These are phyloP conservation scores for Zygotorulaspora sp. DNA, from an alignment of 805 yeast genomes.

Conservation along the genomic window DNA sequence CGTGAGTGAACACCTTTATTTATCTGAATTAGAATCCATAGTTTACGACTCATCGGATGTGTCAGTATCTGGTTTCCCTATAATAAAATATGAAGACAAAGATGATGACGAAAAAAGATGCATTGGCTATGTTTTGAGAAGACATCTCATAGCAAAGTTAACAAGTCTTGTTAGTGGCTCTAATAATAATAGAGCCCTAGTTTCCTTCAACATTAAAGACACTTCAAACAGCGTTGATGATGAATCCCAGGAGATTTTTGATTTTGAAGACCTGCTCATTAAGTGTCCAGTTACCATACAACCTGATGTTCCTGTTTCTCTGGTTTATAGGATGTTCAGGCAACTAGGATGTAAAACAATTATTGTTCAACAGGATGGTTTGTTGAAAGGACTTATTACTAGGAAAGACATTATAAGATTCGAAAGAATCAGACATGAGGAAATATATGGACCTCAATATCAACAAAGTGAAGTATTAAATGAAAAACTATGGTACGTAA, in stretches of 20 bases:
- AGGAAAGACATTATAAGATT: slow-evolving; percentile 76
- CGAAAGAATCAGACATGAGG: slow-evolving; percentile 38
- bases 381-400: slow-evolving; percentile 69
- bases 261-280: slow-evolving; percentile 35
- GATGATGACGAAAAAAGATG: slow-evolving; percentile 39
- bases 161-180: slow-evolving; percentile 15
- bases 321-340: slow-evolving; percentile 62
- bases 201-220: slow-evolving; percentile 8
- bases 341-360: slow-evolving; percentile 77
- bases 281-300: slow-evolving; percentile 59
- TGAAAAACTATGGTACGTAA: slow-evolving; percentile 23
- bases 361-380: slow-evolving; percentile 58
- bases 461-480: slow-evolving; percentile 23
- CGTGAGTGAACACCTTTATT: slow-evolving; percentile 23
- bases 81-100: slow-evolving; percentile 39
- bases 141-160: slow-evolving; percentile 23
- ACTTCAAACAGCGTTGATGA: slow-evolving; percentile 5
- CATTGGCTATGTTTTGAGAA: slow-evolving; percentile 34
- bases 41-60: slow-evolving; percentile 31
- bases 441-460: slow-evolving; percentile 29
- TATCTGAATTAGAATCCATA: slow-evolving; percentile 26
- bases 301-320: slow-evolving; percentile 51
- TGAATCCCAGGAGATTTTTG: slow-evolving; percentile 28
- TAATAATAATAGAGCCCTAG: slow-evolving; percentile 15
- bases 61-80: slow-evolving; percentile 48